Percentiles rank a stretch among this genome's conserved stretches.
Evolutionary conservation across 495 filamentous ascomycete genomes (phyloP).

Genomic region (Penicillium ucsense): DNA sequence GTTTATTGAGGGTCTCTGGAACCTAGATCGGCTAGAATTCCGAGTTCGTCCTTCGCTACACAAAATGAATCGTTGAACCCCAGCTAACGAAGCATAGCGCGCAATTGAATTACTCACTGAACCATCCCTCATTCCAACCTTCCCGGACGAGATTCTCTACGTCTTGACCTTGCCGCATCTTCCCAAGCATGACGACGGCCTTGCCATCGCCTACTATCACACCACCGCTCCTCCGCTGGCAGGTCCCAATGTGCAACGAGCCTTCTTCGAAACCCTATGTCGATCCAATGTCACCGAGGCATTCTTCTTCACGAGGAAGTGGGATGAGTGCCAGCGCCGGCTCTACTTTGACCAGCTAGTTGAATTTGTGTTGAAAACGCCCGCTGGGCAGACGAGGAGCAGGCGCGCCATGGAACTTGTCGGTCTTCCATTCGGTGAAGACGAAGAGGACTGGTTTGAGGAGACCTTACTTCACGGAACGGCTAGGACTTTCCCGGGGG

Average conservation of each 20-base stretch:
- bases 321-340: constrained; percentile 49
- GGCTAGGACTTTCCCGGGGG: constrained; percentile 48
- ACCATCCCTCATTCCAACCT: constrained; percentile 66
- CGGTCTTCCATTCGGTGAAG: constrained; percentile 53
- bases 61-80: not conserved
- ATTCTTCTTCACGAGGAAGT: constrained; percentile 59
- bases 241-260: constrained; percentile 44
- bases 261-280: constrained; percentile 58
- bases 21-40: constrained; percentile 63
- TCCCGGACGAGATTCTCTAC: constrained; percentile 69
- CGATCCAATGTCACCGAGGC: constrained; percentile 60
- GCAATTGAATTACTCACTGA: constrained; percentile 66
- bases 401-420: constrained; percentile 58
- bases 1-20: constrained; percentile 74
- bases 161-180: constrained; percentile 52
- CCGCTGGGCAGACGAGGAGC: constrained; percentile 35
- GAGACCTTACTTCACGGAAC: constrained; percentile 51
- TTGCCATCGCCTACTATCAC: constrained; percentile 69
- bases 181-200: constrained; percentile 48
- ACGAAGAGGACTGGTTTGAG: constrained; percentile 67
- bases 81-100: constrained; percentile 31
- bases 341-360: constrained; percentile 59
- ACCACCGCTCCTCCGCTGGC: constrained; percentile 57
- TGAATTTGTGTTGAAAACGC: constrained; percentile 45
- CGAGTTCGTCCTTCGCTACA: constrained; percentile 27